Percentiles rank a stretch among this genome's conserved stretches.
These are phyloP conservation scores for Populus ilicifolia DNA, from an alignment of 345 rosid genomes.

Conservation along the genomic window DNA sequence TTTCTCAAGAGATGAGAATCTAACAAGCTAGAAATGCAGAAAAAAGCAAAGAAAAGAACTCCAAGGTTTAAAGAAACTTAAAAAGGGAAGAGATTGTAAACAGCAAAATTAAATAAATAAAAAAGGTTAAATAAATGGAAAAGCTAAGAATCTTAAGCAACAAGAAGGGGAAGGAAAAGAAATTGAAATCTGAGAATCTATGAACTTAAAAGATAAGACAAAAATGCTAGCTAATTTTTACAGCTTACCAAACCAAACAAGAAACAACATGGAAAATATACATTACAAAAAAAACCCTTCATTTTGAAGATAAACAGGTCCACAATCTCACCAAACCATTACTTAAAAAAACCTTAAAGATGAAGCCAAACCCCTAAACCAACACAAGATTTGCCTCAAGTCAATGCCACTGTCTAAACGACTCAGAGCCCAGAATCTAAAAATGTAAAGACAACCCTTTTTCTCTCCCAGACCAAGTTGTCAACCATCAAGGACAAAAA, in stretches of 20 bases:
- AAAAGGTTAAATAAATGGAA: slow-evolving; percentile 2
- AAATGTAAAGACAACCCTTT: neutral
- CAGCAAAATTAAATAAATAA: slow-evolving; percentile 1
- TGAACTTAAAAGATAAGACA: slow-evolving; percentile 30
- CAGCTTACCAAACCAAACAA: slow-evolving; percentile 51
- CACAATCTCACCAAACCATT: slow-evolving; percentile 53
- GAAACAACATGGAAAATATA: slow-evolving; percentile 18
- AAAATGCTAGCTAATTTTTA: slow-evolving; percentile 36
- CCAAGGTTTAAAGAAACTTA: slow-evolving; percentile 9
- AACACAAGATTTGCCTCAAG: slow-evolving; percentile 10
- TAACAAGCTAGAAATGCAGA: neutral
- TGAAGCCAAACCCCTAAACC: slow-evolving; percentile 12
- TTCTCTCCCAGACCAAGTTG: neutral
- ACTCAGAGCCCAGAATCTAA: slow-evolving; percentile 10
- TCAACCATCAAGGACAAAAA: neutral
- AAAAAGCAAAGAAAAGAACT: neutral
- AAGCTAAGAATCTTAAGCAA: slow-evolving; percentile 13
- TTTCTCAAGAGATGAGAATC: neutral
- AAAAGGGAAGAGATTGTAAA: neutral
- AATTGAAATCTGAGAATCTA: slow-evolving; percentile 25
- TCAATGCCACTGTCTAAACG: slow-evolving; percentile 22
- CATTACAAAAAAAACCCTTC: slow-evolving; percentile 27
- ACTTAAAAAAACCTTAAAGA: slow-evolving; percentile 34
- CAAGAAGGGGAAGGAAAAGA: slow-evolving; percentile 4
- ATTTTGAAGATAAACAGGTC: slow-evolving; percentile 43